Conservation (phyloP, 352 stramenopile species). For the Phytophthora melonis region DNA sequence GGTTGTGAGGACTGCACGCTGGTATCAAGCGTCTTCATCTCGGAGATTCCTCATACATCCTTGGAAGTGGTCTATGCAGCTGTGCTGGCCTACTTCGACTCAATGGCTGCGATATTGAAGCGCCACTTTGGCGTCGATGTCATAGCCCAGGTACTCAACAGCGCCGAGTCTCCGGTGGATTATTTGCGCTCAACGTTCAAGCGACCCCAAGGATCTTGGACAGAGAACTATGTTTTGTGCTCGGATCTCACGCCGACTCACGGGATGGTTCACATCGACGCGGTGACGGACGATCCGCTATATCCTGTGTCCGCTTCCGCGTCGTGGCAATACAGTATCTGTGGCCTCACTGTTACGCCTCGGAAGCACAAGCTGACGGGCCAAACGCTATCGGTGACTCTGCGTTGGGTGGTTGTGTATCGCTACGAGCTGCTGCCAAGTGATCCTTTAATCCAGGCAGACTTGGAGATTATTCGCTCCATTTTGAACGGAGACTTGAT, state of each 20-base stretch:
- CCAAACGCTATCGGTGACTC: not conserved
- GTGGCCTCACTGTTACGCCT: not conserved
- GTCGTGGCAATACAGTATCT: not conserved
- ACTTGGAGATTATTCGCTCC: not conserved
- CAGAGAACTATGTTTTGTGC: not conserved
- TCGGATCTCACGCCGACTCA: not conserved
- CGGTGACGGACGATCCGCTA: not conserved
- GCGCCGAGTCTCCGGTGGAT: not conserved
- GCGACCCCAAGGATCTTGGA: not conserved
- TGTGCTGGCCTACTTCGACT: not conserved
- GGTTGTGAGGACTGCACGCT: not conserved
- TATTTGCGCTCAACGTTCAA: not conserved
- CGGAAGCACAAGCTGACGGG: not conserved
- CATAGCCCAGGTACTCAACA: not conserved
- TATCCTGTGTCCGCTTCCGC: not conserved
- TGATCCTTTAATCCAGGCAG: not conserved
- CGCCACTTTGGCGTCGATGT: not conserved
- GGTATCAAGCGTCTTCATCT: not conserved
- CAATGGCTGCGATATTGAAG: not conserved
- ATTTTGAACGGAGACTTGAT: slow-evolving; percentile 3
- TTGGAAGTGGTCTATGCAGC: not conserved
- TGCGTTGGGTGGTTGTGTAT: not conserved
- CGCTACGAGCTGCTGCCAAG: not conserved
- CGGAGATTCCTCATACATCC: not conserved
- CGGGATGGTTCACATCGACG: slow-evolving; percentile 1